A percentile compares a stretch with the other conserved stretches of the same genome.
Evolutionary conservation across 331 rosid species (phyloP).

Genomic region (Malus hybrid): DNA sequence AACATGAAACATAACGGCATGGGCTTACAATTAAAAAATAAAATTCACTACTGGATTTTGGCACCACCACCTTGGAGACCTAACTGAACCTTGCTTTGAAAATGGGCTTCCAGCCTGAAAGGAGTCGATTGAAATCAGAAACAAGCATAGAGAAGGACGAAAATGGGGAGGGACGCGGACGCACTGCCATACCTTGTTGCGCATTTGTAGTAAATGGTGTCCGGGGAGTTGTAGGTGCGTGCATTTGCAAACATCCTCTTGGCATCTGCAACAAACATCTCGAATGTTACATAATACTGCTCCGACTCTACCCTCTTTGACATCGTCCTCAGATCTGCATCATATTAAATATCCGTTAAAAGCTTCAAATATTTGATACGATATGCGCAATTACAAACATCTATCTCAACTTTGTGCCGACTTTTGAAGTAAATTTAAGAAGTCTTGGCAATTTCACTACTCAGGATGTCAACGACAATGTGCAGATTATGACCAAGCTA

Average conservation of each 20-base stretch:
- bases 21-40: background rate
- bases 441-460: background rate
- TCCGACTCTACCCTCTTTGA: slow-evolving; percentile 93
- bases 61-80: slow-evolving; percentile 55
- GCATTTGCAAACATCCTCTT: slow-evolving; percentile 92
- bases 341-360: background rate
- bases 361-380: background rate
- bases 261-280: slow-evolving; percentile 91
- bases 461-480: background rate
- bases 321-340: slow-evolving; percentile 86
- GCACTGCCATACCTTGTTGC: slow-evolving; percentile 46
- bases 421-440: background rate
- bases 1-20: too few species aligned
- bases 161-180: background rate
- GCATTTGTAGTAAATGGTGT: slow-evolving; percentile 88
- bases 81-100: slow-evolving; percentile 64
- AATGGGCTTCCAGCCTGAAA: slow-evolving; percentile 68
- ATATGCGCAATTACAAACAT: background rate
- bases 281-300: slow-evolving; percentile 83
- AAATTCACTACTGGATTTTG: slow-evolving; percentile 45
- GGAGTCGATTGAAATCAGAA: slow-evolving; percentile 1
- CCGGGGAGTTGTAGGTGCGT: slow-evolving; percentile 87
- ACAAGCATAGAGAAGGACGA: background rate
- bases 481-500: background rate
- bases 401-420: background rate